Percentiles rank a stretch among this genome's conserved stretches.
Conservation (phyloP, 2,329 filamentous ascomycete species). For the Sporothrix humicola region DNA sequence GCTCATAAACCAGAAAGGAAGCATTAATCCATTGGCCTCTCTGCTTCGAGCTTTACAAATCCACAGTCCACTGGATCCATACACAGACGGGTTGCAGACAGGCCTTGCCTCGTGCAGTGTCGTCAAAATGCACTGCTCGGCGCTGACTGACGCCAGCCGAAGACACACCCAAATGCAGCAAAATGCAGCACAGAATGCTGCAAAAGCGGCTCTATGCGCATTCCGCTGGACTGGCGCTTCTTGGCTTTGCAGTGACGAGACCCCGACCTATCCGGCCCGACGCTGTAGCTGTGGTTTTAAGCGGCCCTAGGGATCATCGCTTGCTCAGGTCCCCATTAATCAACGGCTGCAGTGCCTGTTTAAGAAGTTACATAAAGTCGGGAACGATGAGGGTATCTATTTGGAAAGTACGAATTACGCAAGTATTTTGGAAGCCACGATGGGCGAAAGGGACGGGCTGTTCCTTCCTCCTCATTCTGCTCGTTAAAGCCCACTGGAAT, state of each 20-base stretch:
- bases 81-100: background rate
- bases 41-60: slow-evolving; percentile 5
- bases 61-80: background rate
- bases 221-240: slow-evolving; percentile 10
- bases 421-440: too few relatives aligned
- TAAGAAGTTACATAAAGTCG: background rate
- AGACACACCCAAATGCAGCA: background rate
- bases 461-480: too few relatives aligned
- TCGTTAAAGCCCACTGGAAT: background rate
- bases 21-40: background rate
- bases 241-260: background rate
- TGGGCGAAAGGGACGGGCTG: background rate
- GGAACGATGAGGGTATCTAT: background rate
- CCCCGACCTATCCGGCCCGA: slow-evolving; percentile 24
- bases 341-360: background rate
- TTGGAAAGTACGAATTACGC: too few relatives aligned
- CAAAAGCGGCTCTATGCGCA: background rate
- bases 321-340: background rate
- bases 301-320: background rate
- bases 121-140: slow-evolving; percentile 21
- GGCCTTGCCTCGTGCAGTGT: background rate
- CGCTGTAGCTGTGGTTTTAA: background rate
- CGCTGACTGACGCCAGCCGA: slow-evolving; percentile 26
- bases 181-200: background rate
- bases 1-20: background rate